These are phyloP conservation scores for Pleurotus citrinopileatus DNA, from an alignment of 768 basidiomycete genomes.

Conservation along the genomic window DNA sequence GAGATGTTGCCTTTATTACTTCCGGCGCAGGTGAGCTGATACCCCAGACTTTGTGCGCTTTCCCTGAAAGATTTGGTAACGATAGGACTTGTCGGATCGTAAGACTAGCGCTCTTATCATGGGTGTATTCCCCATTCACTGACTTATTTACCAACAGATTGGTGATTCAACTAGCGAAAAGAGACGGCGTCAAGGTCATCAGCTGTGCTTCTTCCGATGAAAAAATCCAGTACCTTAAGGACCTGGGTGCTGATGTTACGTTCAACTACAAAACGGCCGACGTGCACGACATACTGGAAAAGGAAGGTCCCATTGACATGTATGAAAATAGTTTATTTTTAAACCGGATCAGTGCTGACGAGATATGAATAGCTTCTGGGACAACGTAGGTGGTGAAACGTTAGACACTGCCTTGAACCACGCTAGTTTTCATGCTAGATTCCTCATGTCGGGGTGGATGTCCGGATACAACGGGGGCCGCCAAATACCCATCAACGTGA, in stretches of 20 bases:
- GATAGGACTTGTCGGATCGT: slow-evolving; percentile 46
- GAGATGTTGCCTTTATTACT: slow-evolving; percentile 48
- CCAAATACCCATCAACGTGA: slow-evolving; percentile 14
- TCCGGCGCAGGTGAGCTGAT: slow-evolving; percentile 33
- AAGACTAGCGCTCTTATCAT: slow-evolving; percentile 9
- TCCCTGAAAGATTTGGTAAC: background rate
- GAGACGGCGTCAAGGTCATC: slow-evolving; percentile 41
- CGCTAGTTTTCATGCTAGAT: slow-evolving; percentile 29
- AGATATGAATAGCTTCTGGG: slow-evolving; percentile 20
- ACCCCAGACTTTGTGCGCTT: background rate
- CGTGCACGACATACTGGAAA: slow-evolving; percentile 38
- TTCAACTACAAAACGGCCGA: slow-evolving; percentile 54
- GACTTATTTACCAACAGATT: slow-evolving; percentile 15
- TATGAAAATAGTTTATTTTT: background rate
- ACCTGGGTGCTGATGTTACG: slow-evolving; percentile 44
- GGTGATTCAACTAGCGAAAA: slow-evolving; percentile 29
- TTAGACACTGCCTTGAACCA: slow-evolving; percentile 38
- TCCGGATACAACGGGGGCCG: slow-evolving; percentile 16
- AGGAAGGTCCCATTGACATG: slow-evolving; percentile 32
- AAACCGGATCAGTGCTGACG: background rate
- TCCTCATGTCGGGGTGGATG: slow-evolving; percentile 31
- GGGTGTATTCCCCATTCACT: background rate
- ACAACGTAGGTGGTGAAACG: slow-evolving; percentile 40
- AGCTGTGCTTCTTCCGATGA: slow-evolving; percentile 50
- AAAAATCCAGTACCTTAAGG: slow-evolving; percentile 43